Conservation (phyloP, 192 early-diverging fungal genomes). For the Podila horticola region DNA sequence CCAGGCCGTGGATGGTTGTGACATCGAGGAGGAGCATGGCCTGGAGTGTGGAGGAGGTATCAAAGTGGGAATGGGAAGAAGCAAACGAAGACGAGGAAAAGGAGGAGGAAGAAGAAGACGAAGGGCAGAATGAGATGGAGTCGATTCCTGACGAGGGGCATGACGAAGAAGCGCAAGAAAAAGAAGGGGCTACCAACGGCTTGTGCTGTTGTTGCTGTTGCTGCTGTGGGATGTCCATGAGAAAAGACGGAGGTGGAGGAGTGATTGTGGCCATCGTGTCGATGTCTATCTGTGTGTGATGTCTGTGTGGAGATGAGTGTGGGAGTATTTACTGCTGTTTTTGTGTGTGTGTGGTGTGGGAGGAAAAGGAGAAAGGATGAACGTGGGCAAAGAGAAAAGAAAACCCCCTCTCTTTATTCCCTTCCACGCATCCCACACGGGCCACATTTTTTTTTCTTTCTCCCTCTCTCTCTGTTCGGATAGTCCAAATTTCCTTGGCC, state of each 20-base stretch:
- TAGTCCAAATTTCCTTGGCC: no score
- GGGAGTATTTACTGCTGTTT: not conserved
- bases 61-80: not conserved
- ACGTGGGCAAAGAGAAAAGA: not conserved
- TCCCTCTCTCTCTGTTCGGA: no score
- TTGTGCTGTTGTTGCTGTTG: not conserved
- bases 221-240: not conserved
- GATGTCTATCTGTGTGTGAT: no score
- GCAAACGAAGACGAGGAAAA: not conserved
- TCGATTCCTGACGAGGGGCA: no score
- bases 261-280: not conserved
- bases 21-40: constrained; percentile 24
- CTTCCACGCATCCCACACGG: no score
- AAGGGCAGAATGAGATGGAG: not conserved
- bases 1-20: constrained; percentile 28
- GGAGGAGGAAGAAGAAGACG: not conserved
- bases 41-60: not conserved
- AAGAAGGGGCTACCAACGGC: not conserved
- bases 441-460: no score
- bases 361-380: not conserved
- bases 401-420: not conserved
- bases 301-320: not conserved
- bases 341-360: not conserved
- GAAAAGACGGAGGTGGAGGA: constrained; percentile 1
- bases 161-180: no score